Evolutionary conservation across 306 rosid species (phyloP), one percentile per base, ranked within the genome.

Genomic region (Mimosa pudica): DNA sequence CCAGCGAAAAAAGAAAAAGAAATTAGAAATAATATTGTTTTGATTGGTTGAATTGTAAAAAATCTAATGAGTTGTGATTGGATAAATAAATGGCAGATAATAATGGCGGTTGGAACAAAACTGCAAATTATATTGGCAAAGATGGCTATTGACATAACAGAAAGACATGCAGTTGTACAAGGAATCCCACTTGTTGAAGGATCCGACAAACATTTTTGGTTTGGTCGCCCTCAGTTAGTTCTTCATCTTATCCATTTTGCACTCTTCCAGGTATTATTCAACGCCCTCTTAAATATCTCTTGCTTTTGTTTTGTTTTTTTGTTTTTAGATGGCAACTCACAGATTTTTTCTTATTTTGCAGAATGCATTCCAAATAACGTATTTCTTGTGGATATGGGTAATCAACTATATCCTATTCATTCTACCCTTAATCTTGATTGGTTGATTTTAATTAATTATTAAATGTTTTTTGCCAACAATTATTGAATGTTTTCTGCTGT

Each of bases 181-280:
- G 99, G 99, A 73, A 95, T 95, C 82, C 99, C 99, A 48, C 94
- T 95, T 47, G 99, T 95, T 81, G 92, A 89, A 84, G 97, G 93
- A 52, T 95, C 98, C 5, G 97, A 95, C 80, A 82, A 73, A 75
- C 93, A 95, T 75, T 95, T 95, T 81, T 95, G 99, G 99, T 95
- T 95, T 73, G 94, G 92, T 74, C 89, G 81, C 71, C 99, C 99
- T 33, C 92, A 88, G 54, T 84, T 95, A 77, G 75, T 95, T 87
- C 99, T 95, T 89, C 88, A 91, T 73, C 94, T 95, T 65, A 95
- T 95, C 84, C 99, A 95, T 85, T 93, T 93, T 73, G 93, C 99
- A 10, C 81, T 93, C 84, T 95, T 95, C 81, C 98, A 93, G 99
- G 99, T 95, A 89, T 73, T 14, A 0, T 3, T 52, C 58, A 16